These are phyloP conservation scores for Cystofilobasidium bisporidii DNA, from an alignment of 768 basidiomycete genomes.

Conservation along the genomic window DNA sequence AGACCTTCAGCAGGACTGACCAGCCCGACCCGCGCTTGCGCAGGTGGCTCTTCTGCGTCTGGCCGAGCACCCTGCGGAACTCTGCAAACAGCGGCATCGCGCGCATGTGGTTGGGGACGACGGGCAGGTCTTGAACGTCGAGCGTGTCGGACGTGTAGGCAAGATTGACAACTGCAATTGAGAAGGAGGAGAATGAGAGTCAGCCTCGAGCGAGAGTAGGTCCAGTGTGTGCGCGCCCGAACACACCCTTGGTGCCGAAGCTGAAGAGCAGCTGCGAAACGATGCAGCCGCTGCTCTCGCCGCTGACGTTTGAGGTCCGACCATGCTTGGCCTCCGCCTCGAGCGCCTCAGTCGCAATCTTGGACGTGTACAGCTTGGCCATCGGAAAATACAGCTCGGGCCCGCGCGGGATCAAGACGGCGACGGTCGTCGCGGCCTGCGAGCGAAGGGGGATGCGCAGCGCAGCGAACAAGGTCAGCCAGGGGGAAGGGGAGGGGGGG, in stretches of 20 bases:
- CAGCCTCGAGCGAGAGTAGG: too few relatives aligned
- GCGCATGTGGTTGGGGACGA: conserved; percentile 66
- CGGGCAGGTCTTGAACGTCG: conserved; percentile 79
- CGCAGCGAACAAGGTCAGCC: too few relatives aligned
- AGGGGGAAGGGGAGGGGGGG: neutral
- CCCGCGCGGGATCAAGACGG: conserved; percentile 54
- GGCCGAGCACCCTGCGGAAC: conserved; percentile 35
- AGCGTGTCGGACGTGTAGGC: conserved; percentile 63
- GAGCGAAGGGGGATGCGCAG: conserved; percentile 30
- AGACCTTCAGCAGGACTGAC: conserved; percentile 37
- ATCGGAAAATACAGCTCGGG: conserved; percentile 66
- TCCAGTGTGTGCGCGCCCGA: too few relatives aligned
- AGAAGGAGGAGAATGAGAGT: neutral
- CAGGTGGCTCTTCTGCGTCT: conserved; percentile 29
- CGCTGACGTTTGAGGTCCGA: conserved; percentile 68
- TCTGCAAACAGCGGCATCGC: conserved; percentile 34
- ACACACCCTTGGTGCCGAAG: conserved; percentile 63
- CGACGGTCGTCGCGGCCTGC: conserved; percentile 44
- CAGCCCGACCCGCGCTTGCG: conserved; percentile 31
- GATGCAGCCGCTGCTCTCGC: conserved; percentile 41
- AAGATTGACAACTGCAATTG: conserved; percentile 61
- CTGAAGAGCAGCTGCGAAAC: conserved; percentile 61
- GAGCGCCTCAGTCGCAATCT: conserved; percentile 33
- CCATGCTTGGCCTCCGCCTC: conserved; percentile 44
- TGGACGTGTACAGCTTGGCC: conserved; percentile 41